A percentile compares a stretch with the other conserved stretches of the same genome.
phyloP scores from a whole-genome alignment of 2,329 filamentous ascomycete species.

The Clonostachys sp. region DNA sequence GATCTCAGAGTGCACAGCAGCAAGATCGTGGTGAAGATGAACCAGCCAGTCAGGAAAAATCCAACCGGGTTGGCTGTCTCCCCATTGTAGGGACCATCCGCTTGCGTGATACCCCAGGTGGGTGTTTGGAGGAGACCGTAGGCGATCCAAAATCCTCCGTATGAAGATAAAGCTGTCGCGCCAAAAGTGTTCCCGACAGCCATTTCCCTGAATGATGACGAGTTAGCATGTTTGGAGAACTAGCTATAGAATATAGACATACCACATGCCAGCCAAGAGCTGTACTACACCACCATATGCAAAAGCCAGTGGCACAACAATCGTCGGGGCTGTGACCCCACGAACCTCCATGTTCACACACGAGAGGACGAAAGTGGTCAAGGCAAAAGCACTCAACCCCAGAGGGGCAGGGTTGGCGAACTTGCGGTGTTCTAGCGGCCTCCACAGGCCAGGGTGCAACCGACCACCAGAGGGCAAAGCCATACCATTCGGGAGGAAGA shows the following conservation, averaged over 20 bases:
- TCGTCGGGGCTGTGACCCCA: conserved; percentile 54
- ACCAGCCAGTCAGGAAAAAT: conserved; percentile 76
- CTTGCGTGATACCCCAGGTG: conserved; percentile 49
- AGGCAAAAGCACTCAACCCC: conserved; percentile 72
- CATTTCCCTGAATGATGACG: conserved; percentile 60
- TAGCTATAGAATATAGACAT: conserved; percentile 23
- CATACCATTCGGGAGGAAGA: no score
- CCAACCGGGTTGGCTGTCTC: conserved; percentile 55
- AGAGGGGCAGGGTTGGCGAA: conserved; percentile 77
- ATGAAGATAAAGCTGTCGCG: conserved; percentile 76
- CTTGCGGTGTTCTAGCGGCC: conserved; percentile 61
- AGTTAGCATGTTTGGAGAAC: no score
- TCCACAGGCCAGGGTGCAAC: conserved; percentile 58
- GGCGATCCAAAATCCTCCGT: conserved; percentile 79
- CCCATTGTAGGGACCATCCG: conserved; percentile 38
- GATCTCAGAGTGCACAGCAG: conserved; percentile 72
- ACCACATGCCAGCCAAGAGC: conserved; percentile 84
- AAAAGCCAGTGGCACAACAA: conserved; percentile 65
- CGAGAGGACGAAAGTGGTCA: conserved; percentile 78
- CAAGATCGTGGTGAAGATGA: conserved; percentile 77
- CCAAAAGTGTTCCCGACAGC: conserved; percentile 84
- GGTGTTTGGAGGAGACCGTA: conserved; percentile 71
- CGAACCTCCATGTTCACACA: conserved; percentile 66
- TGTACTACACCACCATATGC: conserved; percentile 77
- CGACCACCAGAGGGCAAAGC: no score